Conservation (phyloP, 2,329 filamentous ascomycete genomes). For the Ceratocystis ficicola region DNA sequence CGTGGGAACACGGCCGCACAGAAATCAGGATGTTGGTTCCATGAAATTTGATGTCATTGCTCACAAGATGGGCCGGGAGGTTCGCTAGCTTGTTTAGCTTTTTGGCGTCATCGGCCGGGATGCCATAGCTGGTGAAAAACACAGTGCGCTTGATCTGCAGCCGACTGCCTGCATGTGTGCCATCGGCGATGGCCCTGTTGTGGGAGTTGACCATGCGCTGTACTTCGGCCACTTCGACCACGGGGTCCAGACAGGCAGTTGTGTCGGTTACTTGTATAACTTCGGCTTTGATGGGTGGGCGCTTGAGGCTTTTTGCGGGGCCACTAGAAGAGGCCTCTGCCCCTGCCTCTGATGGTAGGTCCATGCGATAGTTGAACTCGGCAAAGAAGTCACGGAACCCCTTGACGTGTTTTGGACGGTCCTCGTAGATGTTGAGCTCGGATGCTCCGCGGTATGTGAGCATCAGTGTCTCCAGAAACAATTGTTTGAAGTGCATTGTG, state of each 20-base stretch:
- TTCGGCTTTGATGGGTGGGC: slow-evolving; percentile 49
- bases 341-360: slow-evolving; percentile 24
- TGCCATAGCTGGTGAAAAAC: slow-evolving; percentile 85
- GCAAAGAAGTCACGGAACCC: slow-evolving; percentile 76
- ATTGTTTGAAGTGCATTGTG: slow-evolving; percentile 89
- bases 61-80: slow-evolving; percentile 48
- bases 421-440: slow-evolving; percentile 69
- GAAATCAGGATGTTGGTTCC: slow-evolving; percentile 88
- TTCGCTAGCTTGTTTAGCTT: slow-evolving; percentile 58
- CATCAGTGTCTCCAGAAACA: slow-evolving; percentile 66
- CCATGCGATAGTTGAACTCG: slow-evolving; percentile 49
- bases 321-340: slow-evolving; percentile 39
- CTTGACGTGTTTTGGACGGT: slow-evolving; percentile 56
- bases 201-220: slow-evolving; percentile 83
- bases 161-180: slow-evolving; percentile 27
- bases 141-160: slow-evolving; percentile 75
- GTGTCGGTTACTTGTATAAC: slow-evolving; percentile 78
- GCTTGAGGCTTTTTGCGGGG: slow-evolving; percentile 29
- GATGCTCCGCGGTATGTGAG: slow-evolving; percentile 72
- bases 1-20: slow-evolving; percentile 58
- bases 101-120: slow-evolving; percentile 58
- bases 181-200: slow-evolving; percentile 47
- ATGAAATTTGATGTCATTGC: slow-evolving; percentile 64
- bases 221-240: slow-evolving; percentile 68
- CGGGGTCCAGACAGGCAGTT: slow-evolving; percentile 60